Evolutionary conservation across 495 filamentous ascomycete species (phyloP).

Genomic region (Terfezia boudieri): DNA sequence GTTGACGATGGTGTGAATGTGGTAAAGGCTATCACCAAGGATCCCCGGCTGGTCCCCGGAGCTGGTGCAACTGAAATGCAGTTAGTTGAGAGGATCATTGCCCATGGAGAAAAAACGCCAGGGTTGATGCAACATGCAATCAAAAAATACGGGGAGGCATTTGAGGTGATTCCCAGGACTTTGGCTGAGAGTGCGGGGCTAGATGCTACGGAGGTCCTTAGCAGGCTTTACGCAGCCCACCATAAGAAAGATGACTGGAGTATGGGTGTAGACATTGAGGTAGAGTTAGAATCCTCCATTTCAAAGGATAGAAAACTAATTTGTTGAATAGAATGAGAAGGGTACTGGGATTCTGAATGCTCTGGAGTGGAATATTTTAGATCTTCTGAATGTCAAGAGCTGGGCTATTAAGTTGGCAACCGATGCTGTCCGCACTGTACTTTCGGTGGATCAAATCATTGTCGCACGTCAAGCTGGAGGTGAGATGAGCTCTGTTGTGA

Average conservation of each 20-base stretch:
- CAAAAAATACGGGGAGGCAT: conserved; percentile 91
- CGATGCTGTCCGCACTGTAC: conserved; percentile 77
- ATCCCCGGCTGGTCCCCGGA: conserved; percentile 73
- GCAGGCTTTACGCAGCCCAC: conserved; percentile 78
- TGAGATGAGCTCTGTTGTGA: not conserved
- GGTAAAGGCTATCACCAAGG: conserved; percentile 92
- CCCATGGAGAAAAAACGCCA: conserved; percentile 71
- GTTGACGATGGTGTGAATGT: conserved; percentile 98
- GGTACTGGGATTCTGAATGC: conserved; percentile 65
- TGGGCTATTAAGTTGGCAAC: conserved; percentile 95
- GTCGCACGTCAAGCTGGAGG: conserved; percentile 81
- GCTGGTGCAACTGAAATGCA: conserved; percentile 93
- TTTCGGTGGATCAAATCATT: conserved; percentile 98
- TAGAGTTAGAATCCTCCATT: conserved; percentile 13
- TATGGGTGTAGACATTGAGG: conserved; percentile 80
- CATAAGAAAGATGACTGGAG: conserved; percentile 72
- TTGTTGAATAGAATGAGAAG: conserved; percentile 35
- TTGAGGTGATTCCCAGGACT: conserved; percentile 86
- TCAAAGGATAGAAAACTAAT: conserved; percentile 6
- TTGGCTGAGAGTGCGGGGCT: conserved; percentile 85
- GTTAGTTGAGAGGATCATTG: conserved; percentile 73
- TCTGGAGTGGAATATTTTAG: conserved; percentile 73
- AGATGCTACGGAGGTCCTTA: conserved; percentile 86
- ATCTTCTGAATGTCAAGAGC: conserved; percentile 72
- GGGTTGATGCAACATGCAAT: conserved; percentile 88